A percentile compares a stretch with the other conserved stretches of the same genome.
phyloP scores from a whole-genome alignment of 164 flowering plant genomes.

The Euptelea pleiosperma region DNA sequence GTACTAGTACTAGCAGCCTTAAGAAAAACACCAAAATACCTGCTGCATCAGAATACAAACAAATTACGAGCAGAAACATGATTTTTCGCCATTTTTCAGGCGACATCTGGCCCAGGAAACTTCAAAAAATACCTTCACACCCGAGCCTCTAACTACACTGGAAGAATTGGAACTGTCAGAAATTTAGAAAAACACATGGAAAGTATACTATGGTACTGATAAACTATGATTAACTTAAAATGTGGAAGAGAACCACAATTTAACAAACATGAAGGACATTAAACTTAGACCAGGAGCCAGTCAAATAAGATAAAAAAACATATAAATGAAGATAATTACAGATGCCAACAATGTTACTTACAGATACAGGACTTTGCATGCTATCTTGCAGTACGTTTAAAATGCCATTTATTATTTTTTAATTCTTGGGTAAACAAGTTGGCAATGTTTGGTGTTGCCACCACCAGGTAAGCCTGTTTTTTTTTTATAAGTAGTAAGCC shows the following conservation, averaged over 20 bases:
- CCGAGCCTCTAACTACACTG: not conserved
- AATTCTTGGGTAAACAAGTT: too few relatives aligned
- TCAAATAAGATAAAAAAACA: not conserved
- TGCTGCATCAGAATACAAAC: conserved; percentile 24
- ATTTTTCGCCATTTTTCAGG: conserved; percentile 33
- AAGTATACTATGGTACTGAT: not conserved
- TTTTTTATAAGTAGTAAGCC: too few relatives aligned
- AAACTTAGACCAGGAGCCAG: not conserved
- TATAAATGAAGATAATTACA: not conserved
- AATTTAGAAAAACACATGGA: not conserved
- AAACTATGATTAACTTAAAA: not conserved
- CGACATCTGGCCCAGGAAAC: conserved; percentile 32
- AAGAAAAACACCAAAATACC: conserved; percentile 32
- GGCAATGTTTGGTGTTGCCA: too few relatives aligned
- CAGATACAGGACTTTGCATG: too few relatives aligned
- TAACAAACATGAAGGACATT: too few relatives aligned
- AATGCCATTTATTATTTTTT: too few relatives aligned
- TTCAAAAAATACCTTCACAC: conserved; percentile 14
- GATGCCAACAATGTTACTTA: too few relatives aligned
- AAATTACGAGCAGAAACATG: conserved; percentile 29
- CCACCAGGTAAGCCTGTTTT: too few relatives aligned
- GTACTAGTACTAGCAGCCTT: too few relatives aligned
- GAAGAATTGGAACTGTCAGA: not conserved
- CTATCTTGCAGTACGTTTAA: too few relatives aligned
- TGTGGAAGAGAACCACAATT: too few relatives aligned